A percentile compares a stretch with the other conserved stretches of the same genome.
Evolutionary conservation across 2,329 filamentous ascomycete genomes (phyloP).

Genomic region (Epichloe brachyelytri): DNA sequence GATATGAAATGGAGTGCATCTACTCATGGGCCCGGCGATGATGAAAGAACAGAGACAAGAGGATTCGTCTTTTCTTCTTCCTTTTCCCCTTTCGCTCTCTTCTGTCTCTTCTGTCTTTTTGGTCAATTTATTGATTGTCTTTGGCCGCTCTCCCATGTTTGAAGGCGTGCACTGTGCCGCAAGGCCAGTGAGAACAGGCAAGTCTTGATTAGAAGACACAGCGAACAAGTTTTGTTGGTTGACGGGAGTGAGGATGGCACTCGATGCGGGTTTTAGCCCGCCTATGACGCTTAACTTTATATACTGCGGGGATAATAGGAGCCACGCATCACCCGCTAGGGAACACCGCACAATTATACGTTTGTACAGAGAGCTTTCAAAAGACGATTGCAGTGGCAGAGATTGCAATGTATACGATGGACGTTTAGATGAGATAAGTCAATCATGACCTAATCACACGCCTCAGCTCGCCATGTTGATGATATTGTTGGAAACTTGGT

Average conservation of each 20-base stretch:
- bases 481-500: too few relatives aligned
- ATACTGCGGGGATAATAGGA: too few relatives aligned
- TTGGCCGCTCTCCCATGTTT: too few relatives aligned
- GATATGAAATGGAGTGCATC: neutral
- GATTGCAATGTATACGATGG: too few relatives aligned
- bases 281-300: neutral
- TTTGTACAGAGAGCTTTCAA: too few relatives aligned
- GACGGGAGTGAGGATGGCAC: neutral
- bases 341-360: too few relatives aligned
- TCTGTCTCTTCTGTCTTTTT: neutral
- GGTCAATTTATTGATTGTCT: too few relatives aligned
- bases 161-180: neutral
- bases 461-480: too few relatives aligned
- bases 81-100: neutral
- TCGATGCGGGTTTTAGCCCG: neutral
- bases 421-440: too few relatives aligned
- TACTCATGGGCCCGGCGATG: neutral
- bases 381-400: too few relatives aligned
- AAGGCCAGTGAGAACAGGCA: neutral
- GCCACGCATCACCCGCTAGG: neutral
- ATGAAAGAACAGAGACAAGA: neutral
- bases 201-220: slow-evolving; percentile 1
- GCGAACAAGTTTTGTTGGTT: too few relatives aligned
- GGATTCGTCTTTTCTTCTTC: neutral
- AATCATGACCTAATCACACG: too few relatives aligned